Conservation (phyloP, 371 early-diverging fungal genomes). For the Parasitella parasitica region DNA sequence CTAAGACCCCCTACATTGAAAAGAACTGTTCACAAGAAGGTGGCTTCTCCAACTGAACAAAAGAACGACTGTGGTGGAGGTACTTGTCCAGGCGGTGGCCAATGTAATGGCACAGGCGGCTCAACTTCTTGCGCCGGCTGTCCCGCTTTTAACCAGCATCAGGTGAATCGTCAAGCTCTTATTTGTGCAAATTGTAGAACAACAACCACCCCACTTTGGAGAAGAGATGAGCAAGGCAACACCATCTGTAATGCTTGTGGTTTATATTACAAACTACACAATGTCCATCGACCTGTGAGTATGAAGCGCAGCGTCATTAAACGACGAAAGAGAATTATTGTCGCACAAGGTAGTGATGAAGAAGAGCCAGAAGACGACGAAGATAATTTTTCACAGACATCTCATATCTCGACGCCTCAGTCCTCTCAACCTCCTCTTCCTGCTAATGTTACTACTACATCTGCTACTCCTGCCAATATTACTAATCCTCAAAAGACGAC, state of each 20-base stretch:
- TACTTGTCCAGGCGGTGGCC: slow-evolving; percentile 77
- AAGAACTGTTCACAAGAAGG: slow-evolving; percentile 25
- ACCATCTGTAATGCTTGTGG: slow-evolving; percentile 90
- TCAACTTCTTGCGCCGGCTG: slow-evolving; percentile 71
- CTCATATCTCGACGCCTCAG: background rate
- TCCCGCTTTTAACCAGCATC: slow-evolving; percentile 72
- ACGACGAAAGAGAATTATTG: slow-evolving; percentile 75
- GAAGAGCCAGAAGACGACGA: slow-evolving; percentile 1
- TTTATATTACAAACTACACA: slow-evolving; percentile 83
- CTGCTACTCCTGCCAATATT: background rate
- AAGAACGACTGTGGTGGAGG: slow-evolving; percentile 29
- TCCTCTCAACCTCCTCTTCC: background rate
- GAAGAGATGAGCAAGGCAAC: slow-evolving; percentile 78
- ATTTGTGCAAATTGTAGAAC: slow-evolving; percentile 81
- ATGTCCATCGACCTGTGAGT: slow-evolving; percentile 72
- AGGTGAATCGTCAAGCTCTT: slow-evolving; percentile 51
- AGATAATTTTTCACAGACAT: background rate
- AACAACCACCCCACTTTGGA: slow-evolving; percentile 89
- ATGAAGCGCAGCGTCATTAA: slow-evolving; percentile 87
- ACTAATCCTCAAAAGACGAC: background rate
- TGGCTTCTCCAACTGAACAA: background rate
- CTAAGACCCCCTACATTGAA: slow-evolving; percentile 47
- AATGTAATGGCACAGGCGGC: slow-evolving; percentile 74
- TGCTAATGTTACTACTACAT: background rate
- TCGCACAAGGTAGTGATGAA: slow-evolving; percentile 26